Base-by-base conservation (phyloP, 2,329 filamentous ascomycete genomes). In the Botrytis tulipae region DNA sequence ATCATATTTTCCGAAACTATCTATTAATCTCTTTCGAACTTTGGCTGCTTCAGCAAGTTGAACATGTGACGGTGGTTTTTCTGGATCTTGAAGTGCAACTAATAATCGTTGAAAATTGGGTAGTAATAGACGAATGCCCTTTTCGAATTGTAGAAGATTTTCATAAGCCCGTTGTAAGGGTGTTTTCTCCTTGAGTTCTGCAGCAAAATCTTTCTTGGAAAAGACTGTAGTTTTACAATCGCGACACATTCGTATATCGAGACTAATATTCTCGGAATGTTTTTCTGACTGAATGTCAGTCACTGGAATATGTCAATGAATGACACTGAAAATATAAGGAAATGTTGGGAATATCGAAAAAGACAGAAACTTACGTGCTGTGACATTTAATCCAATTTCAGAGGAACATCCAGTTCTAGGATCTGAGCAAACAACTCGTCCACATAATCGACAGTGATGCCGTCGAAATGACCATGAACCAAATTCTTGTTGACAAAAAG, bases 401-500 rank as follows among this genome's bases (percentile, higher is more conserved):
- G 86, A 89, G 0, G 96, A 99, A 82, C 96, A 99, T 5, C 83
- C 90, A 0, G 96, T 99, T 73, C 89, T 87, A 0, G 89, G 89
- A 82, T 99, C 96, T 20, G 94, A 94, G 80, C 96, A 99, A 0
- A 99, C 94, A 0, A 99, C 94, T 61, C 92, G 89, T 5, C 96
- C 96, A 79, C 96, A 99, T 82, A 97, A 91, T 72, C 96, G 89
- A 82, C 96, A 99, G 82, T 99, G 96, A 82, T 98, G 96, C 77
- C 96, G 87, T 78, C 96, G 89, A 80, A 98, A 97, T 1, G 94
- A 93, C 88, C 97, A 98, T 22, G 91, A 92, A 0, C 94, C 92
- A 82, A 99, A 99, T 73, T 97, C 94, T 79, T 99, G 96, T 80
- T 97, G 93, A 79, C 96, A 99, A 80, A 97, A 97, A 0, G 96